Evolutionary conservation across 2,329 filamentous ascomycete genomes (phyloP).

Genomic region (Aspergillus floridensis): DNA sequence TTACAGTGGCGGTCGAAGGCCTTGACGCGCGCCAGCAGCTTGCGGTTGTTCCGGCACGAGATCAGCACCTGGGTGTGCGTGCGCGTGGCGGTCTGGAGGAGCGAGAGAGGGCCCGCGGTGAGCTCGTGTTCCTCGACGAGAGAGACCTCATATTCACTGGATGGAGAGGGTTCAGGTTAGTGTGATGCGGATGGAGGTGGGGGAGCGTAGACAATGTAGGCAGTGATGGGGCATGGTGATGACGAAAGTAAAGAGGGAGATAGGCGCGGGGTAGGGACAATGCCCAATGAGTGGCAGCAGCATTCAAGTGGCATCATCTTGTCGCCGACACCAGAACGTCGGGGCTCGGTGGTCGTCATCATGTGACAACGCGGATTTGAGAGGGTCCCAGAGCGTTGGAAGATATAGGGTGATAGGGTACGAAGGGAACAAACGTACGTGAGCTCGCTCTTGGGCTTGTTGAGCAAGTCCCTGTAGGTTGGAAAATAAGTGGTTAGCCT

Average conservation of each 20-base stretch:
- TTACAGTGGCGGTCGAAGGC: slow-evolving; percentile 99
- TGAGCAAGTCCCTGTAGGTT: slow-evolving; percentile 71
- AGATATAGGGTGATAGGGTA: slow-evolving; percentile 10
- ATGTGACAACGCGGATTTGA: background rate
- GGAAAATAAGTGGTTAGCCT: slow-evolving; percentile 35
- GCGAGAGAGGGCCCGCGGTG: slow-evolving; percentile 77
- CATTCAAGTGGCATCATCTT: background rate
- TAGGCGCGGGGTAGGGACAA: background rate
- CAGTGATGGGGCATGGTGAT: slow-evolving; percentile 12
- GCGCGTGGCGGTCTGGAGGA: slow-evolving; percentile 94
- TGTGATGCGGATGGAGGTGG: slow-evolving; percentile 19
- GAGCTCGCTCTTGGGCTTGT: slow-evolving; percentile 84
- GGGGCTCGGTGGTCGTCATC: background rate
- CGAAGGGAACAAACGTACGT: slow-evolving; percentile 61
- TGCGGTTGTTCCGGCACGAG: slow-evolving; percentile 96
- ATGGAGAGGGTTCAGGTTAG: slow-evolving; percentile 13
- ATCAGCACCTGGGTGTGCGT: slow-evolving; percentile 95
- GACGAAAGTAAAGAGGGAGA: background rate
- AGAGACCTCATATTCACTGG: slow-evolving; percentile 84
- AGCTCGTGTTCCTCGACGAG: slow-evolving; percentile 78
- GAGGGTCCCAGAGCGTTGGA: background rate
- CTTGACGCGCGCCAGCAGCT: slow-evolving; percentile 86
- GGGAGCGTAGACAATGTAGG: slow-evolving; percentile 21
- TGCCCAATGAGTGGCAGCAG: too few relatives aligned
- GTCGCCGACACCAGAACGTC: background rate